Base-by-base conservation (phyloP, 2,329 filamentous ascomycete species). In the Fusarium oxysporum region DNA sequence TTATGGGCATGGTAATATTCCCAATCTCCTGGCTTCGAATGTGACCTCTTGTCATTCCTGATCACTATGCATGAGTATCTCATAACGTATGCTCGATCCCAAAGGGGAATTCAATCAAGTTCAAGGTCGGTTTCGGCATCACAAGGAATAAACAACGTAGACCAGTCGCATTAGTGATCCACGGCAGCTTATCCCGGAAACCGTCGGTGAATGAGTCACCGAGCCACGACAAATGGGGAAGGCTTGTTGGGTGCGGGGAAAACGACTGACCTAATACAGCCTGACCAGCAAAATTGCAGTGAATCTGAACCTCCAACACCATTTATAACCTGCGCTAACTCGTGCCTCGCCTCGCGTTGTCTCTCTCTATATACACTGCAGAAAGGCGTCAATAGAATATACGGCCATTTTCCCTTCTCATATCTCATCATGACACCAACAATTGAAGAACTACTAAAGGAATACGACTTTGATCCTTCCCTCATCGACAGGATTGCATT, bases 401-500 rank as follows among this genome's bases (percentile, higher is more conserved):
- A 12, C 6, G 0, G 5, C 5, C 14, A 32, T 21, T 45, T 11
- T 9, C 3, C n/a, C 28, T 28, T 19, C 13, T 4, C 6, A 55
- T 4, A n/a, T 28, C 21, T n/a, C 17, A 61, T 1, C 33, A 79
- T 79, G 78, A 23, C 69, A 0, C 59, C 71, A 25, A 67, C 80
- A 1, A 38, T 71, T 3, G 76, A 78, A 63, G 75, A 67, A 14
- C 69, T 82, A 6, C n/a, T 81, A 17, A 76, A 79, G 32, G 44
- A 80, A 28, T 78, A 67, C 62, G 66, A 74, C 1, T 78, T 72
- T 25, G 71, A 79, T 16, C 70, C 69, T 2, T 53, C 25, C 9
- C 25, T 10, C 7, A 40, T 80, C 6, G 71, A 81, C 19, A 75
- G 79, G 13, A 40, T 82, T 16, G 61, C 78, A 2, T 28, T 40